Percentiles rank a stretch among this genome's conserved stretches.
These are phyloP conservation scores for Rhodotorula sp. DNA, from an alignment of 1,284 basidiomycete species.

Conservation along the genomic window DNA sequence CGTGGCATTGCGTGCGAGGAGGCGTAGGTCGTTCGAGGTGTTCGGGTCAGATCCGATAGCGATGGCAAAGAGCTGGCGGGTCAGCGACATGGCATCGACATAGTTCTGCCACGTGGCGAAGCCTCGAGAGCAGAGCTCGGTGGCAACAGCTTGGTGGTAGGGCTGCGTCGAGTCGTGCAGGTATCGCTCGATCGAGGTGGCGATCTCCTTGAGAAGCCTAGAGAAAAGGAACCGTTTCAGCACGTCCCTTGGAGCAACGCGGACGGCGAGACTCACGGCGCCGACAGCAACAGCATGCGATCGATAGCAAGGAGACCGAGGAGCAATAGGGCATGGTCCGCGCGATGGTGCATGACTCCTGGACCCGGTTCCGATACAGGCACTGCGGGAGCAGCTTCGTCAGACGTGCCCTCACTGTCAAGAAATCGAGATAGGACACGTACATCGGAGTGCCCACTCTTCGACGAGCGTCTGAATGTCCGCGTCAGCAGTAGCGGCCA, in stretches of 20 bases:
- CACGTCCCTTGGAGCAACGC: neutral
- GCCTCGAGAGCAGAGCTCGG: constrained; percentile 84
- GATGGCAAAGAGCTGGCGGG: constrained; percentile 78
- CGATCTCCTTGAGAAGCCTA: constrained; percentile 76
- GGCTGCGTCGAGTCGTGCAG: constrained; percentile 66
- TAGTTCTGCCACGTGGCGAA: constrained; percentile 94
- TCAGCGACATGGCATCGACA: constrained; percentile 82
- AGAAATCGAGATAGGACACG: constrained; percentile 41
- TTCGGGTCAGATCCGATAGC: constrained; percentile 75
- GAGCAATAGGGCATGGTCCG: constrained; percentile 70
- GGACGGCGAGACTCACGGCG: neutral
- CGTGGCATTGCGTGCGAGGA: constrained; percentile 59
- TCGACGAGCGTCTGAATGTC: constrained; percentile 63
- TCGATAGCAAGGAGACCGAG: constrained; percentile 80
- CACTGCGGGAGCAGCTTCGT: constrained; percentile 55
- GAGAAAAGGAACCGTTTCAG: neutral
- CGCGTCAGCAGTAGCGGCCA: constrained; percentile 65
- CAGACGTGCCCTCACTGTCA: neutral
- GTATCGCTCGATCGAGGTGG: constrained; percentile 74
- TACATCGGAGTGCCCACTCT: constrained; percentile 67
- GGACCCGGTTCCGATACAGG: constrained; percentile 63
- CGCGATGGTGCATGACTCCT: constrained; percentile 57
- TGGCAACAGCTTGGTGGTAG: constrained; percentile 67
- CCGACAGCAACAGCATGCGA: constrained; percentile 70
- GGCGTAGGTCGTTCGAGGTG: constrained; percentile 52